phyloP scores from a whole-genome alignment of 306 rosid genomes.

The Quercus mongolica region DNA sequence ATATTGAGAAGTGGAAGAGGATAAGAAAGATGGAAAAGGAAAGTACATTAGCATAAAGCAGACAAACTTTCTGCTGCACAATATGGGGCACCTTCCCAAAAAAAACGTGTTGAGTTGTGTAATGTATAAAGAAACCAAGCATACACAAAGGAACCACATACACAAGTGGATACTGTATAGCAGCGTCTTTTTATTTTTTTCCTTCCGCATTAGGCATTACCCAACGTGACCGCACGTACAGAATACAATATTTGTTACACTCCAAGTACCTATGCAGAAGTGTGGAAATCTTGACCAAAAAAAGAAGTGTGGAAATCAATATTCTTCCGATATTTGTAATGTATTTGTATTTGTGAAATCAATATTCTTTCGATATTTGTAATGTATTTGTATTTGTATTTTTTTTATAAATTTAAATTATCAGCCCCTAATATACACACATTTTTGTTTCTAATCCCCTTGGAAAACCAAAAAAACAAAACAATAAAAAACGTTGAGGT shows the following conservation, averaged over 20 bases:
- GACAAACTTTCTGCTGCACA: constrained; percentile 24
- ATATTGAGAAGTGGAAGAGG: not conserved
- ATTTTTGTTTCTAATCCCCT: too few relatives aligned
- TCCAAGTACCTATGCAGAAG: not conserved
- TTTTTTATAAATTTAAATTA: too few relatives aligned
- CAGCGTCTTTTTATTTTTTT: not conserved
- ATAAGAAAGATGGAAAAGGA: not conserved
- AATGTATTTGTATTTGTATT: too few relatives aligned
- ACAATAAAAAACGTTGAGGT: too few relatives aligned
- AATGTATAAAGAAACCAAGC: not conserved
- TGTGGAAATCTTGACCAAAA: not conserved
- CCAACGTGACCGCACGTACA: constrained; percentile 18
- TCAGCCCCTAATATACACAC: too few relatives aligned
- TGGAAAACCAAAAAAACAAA: too few relatives aligned
- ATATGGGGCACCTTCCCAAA: constrained; percentile 20
- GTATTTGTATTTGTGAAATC: too few relatives aligned
- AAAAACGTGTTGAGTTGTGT: constrained; percentile 18
- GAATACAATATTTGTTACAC: not conserved
- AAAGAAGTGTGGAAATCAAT: not conserved
- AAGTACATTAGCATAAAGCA: constrained; percentile 2
- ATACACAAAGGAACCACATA: constrained; percentile 13
- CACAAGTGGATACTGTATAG: constrained; percentile 19
- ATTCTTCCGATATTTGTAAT: too few relatives aligned
- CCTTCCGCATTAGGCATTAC: not conserved
- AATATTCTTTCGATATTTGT: too few relatives aligned